Evolutionary conservation across 1,284 basidiomycete genomes (phyloP), one percentile per base, ranked within the genome.

Genomic region (Irpex sp.): DNA sequence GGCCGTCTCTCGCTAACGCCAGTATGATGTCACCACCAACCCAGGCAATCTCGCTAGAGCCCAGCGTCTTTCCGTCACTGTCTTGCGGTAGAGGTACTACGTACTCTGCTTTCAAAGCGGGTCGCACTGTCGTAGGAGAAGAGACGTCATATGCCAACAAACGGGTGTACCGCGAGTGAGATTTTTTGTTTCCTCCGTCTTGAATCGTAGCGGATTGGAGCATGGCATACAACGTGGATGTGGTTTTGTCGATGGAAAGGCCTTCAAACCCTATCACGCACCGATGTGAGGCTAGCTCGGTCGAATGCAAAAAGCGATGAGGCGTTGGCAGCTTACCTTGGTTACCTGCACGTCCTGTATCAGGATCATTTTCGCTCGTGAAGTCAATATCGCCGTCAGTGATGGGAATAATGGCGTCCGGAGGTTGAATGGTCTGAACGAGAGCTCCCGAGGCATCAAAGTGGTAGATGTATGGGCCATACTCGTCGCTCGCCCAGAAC

Each of bases 391-490:
- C 72, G 19, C 86, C 86, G 36, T 79, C 70, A 60, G 77, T 60
- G 57, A 77, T 70, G 8, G 83, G 83, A 2, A 83, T 69, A n/a
- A 82, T 78, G 0, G 88, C 88, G 5, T 77, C 70, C 0, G 86
- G 88, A 0, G 88, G 87, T 67, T 84, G 79, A 60, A 90, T 86
- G 2, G 83, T 81, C 64, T 84, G 79, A 48, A 88, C 73, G 5
- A 91, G 75, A 2, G 78, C 67, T 3, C 84, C 85, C 9, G 70
- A 70, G 0, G 75, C 70, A 1, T 78, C 75, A 74, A 82, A 85
- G 31, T 77, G 79, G 72, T 89, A 88, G 70, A 91, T 83, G 70
- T 88, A 88, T 3, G 89, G 86, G 0, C 87, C 88, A 71, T 90
- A 91, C 74, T 91, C 85, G 68, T 90, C 88, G 63, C 83, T 85